Conservation (phyloP, 140 eudicot genomes). For the Anethum foeniculum region DNA sequence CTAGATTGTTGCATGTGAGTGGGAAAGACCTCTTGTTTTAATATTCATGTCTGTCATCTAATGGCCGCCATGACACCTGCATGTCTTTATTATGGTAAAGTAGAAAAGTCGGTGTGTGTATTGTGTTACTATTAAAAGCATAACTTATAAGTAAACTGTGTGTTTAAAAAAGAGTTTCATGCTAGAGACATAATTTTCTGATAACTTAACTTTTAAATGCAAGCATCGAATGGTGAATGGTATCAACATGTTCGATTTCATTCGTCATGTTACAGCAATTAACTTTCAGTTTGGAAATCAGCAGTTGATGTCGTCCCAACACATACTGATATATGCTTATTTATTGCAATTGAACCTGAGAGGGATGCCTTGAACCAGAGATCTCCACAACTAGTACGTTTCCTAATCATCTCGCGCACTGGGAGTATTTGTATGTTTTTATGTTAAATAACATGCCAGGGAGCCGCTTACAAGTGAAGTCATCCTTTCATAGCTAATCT, state of each 20-base stretch:
- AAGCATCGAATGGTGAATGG: too few species aligned
- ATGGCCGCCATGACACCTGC: conserved; percentile 74
- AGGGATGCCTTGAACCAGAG: neutral
- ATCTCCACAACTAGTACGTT: neutral
- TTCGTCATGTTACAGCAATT: neutral
- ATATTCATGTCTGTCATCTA: conserved; percentile 28
- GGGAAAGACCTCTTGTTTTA: conserved; percentile 41
- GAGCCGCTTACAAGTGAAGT: neutral
- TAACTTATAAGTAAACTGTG: neutral
- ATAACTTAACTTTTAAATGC: too few species aligned
- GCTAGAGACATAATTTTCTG: neutral
- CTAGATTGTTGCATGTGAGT: conserved; percentile 42
- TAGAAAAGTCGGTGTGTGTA: neutral
- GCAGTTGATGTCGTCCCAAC: neutral
- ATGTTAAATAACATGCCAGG: neutral
- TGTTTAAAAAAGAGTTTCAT: neutral
- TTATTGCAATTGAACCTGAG: neutral
- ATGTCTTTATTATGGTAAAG: conserved; percentile 36
- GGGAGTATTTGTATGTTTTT: neutral
- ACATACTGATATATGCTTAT: too few species aligned
- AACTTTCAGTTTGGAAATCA: neutral
- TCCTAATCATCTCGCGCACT: neutral
- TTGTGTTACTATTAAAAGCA: neutral
- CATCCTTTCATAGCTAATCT: neutral
- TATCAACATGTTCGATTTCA: neutral